Evolutionary conservation across 2,329 filamentous ascomycete genomes (phyloP).

Genomic region (Botrytis hyacinthi): DNA sequence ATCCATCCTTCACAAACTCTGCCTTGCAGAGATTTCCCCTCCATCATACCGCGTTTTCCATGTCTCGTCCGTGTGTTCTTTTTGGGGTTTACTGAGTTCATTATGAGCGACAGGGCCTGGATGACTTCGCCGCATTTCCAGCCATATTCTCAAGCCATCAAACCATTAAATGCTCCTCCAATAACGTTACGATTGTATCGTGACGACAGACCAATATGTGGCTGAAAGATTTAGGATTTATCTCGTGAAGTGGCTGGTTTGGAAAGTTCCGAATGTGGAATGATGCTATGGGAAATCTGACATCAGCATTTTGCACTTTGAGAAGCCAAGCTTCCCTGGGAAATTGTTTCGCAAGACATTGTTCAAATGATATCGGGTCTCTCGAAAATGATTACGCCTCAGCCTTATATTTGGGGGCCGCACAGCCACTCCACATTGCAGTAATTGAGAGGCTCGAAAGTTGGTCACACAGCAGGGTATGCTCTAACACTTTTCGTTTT

Average conservation of each 20-base stretch:
- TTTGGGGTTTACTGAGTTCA: no score
- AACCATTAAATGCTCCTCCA: neutral
- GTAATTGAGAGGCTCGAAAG: neutral
- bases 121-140: conserved; percentile 5
- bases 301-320: neutral
- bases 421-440: neutral
- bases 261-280: conserved; percentile 12
- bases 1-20: neutral
- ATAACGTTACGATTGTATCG: neutral
- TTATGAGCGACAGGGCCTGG: no score
- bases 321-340: neutral
- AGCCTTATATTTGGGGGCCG: conserved; percentile 7
- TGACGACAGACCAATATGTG: neutral
- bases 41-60: neutral
- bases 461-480: neutral
- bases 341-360: neutral
- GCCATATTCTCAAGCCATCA: neutral
- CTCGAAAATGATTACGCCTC: neutral
- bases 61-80: neutral
- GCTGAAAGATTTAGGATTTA: neutral
- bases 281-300: conserved; percentile 1
- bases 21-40: neutral
- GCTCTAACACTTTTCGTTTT: neutral
- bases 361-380: neutral
- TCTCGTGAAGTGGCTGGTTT: neutral